phyloP scores from a whole-genome alignment of 257 asterid species.

The Fraxinus cuspidata region DNA sequence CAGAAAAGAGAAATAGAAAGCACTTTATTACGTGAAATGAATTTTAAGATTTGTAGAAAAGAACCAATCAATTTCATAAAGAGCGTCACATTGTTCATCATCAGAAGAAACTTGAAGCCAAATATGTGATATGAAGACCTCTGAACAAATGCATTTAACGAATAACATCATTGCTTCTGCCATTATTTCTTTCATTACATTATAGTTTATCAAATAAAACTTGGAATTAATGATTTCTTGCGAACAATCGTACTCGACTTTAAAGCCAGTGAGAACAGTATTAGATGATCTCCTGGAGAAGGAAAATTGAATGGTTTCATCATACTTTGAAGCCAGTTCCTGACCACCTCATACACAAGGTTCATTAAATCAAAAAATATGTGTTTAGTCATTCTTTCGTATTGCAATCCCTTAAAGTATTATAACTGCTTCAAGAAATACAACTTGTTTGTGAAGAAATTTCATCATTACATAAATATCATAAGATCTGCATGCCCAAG shows the following conservation, averaged over 20 bases:
- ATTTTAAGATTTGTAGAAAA: not conserved
- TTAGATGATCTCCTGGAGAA: not conserved
- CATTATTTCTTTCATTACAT: not conserved
- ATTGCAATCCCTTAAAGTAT: not conserved
- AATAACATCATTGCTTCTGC: not conserved
- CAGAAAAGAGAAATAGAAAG: constrained; percentile 9
- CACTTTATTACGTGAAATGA: not conserved
- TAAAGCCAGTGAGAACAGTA: not conserved
- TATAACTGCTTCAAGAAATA: not conserved
- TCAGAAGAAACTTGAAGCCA: not conserved
- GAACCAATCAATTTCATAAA: not conserved
- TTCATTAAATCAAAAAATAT: constrained; percentile 12
- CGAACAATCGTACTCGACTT: not conserved
- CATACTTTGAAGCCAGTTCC: constrained; percentile 42
- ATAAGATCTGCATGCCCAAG: not conserved
- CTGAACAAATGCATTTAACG: not conserved
- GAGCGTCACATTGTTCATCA: not conserved
- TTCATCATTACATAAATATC: not conserved
- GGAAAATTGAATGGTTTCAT: not conserved
- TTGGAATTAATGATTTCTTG: not conserved
- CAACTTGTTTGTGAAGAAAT: not conserved
- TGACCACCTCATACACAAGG: constrained; percentile 92
- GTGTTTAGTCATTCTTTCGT: not conserved
- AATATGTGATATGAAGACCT: not conserved
- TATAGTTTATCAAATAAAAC: not conserved